Evolutionary conservation across 2,329 filamentous ascomycete species (phyloP), one percentile per base, ranked within the genome.

Genomic region (Polychaeton citri): DNA sequence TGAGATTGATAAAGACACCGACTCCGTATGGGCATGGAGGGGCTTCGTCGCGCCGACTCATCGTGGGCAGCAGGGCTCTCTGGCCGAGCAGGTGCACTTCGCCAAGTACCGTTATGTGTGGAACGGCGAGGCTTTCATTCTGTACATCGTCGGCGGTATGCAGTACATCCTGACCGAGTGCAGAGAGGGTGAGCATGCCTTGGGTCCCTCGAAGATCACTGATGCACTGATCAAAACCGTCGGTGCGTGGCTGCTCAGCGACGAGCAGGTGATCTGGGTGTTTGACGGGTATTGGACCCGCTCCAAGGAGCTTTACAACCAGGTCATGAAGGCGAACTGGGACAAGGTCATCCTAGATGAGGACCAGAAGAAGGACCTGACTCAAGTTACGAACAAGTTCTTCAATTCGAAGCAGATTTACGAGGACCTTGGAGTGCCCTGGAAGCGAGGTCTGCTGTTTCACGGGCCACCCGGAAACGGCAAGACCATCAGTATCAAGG

Each of bases 361-460:
- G 19, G 49, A 50, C 15, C 57, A 62, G 54, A 66, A 66, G 47
- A 54, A 57, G 31, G 61, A 60, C 15, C 48, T 66, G 9, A 55
- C 56, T 2, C 45, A 53, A 13, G 59, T 58, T 5, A 53, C 57
- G 6, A 49, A 53, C 32, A 62, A 59, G n/a, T 66, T 66, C 49
- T 64, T 60, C 45, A 47, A 54, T 26, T 51, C 46, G 21, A 48
- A 49, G 33, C 51, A 55, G 5, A 44, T 62, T 4, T 67, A 67
- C 44, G 47, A 55, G 13, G 51, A 60, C 19, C 58, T 64, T 17
- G 56, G 59, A 2, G 63, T 67, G 9, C 63, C 64, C 1, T 67
- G 64, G 64, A 66, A 65, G 39, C 54, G 64, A 19, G 64, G 64
- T 17, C 46, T 67, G 6, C 63, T 65, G 33, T 55, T 64, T 34